These are phyloP conservation scores for Amphirosellinia nigrospora DNA, from an alignment of 495 filamentous ascomycete species.

Conservation along the genomic window DNA sequence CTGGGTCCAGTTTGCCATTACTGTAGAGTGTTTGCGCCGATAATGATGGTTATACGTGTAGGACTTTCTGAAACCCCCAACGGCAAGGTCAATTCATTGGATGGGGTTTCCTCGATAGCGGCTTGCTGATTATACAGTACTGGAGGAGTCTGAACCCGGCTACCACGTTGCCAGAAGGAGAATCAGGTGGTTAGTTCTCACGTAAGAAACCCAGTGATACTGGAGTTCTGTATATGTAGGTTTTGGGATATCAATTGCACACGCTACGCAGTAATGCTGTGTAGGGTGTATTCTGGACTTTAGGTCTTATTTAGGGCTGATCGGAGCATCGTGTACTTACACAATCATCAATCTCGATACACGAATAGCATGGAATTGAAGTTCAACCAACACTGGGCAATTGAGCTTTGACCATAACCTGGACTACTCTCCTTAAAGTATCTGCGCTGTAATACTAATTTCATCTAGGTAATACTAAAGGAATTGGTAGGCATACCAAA, in stretches of 20 bases:
- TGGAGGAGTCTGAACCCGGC: constrained; percentile 15
- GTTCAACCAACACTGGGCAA: background rate
- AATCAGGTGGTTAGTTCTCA: constrained; percentile 7
- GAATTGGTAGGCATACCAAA: constrained; percentile 3
- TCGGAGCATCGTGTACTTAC: background rate
- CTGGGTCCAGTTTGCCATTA: constrained; percentile 15
- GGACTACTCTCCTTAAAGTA: background rate
- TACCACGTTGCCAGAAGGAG: constrained; percentile 21
- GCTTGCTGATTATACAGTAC: background rate
- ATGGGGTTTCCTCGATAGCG: background rate
- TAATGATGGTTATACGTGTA: background rate
- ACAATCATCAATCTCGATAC: background rate
- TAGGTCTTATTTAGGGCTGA: background rate
- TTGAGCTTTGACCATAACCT: background rate
- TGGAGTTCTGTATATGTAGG: background rate
- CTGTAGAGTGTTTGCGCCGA: background rate
- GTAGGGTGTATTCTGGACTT: background rate
- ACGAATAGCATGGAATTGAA: background rate
- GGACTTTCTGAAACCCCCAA: background rate
- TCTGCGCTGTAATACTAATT: background rate
- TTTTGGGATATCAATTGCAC: background rate
- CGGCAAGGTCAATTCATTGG: background rate
- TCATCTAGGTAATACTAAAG: background rate
- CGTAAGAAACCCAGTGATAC: constrained; percentile 6
- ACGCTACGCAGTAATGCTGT: constrained; percentile 7